phyloP scores from a whole-genome alignment of 805 yeast genomes.

The Blastobotrys terrestris region DNA sequence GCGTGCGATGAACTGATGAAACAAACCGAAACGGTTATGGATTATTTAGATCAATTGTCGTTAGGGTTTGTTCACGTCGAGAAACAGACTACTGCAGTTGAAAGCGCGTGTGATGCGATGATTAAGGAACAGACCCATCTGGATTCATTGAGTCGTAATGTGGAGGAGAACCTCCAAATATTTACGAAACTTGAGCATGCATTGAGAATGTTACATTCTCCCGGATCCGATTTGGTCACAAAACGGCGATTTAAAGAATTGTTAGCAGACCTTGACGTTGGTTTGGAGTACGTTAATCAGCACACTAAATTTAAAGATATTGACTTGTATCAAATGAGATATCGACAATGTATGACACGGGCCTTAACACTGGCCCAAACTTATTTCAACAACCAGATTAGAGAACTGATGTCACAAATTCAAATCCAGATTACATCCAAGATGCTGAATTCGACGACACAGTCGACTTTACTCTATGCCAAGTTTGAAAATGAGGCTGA shows the following conservation, averaged over 20 bases:
- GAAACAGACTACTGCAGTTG: constrained; percentile 58
- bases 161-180: constrained; percentile 45
- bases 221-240: constrained; percentile 63
- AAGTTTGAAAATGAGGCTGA: constrained; percentile 49
- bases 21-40: constrained; percentile 42
- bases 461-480: constrained; percentile 60
- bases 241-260: constrained; percentile 45
- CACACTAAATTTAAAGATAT: constrained; percentile 62
- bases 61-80: constrained; percentile 52
- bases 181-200: constrained; percentile 70
- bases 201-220: constrained; percentile 59
- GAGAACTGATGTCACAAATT: constrained; percentile 23
- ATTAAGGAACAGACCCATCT: constrained; percentile 42
- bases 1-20: constrained; percentile 34
- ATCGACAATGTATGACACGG: constrained; percentile 77
- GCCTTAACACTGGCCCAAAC: constrained; percentile 70
- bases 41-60: constrained; percentile 43
- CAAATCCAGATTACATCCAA: constrained; percentile 10
- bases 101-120: constrained; percentile 46
- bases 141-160: constrained; percentile 37
- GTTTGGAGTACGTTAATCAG: constrained; percentile 52
- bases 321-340: constrained; percentile 61
- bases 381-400: constrained; percentile 43
- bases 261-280: constrained; percentile 55
- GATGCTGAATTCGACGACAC: constrained; percentile 36